These are phyloP conservation scores for Galerina sulciceps DNA, from an alignment of 768 basidiomycete genomes.

Conservation along the genomic window DNA sequence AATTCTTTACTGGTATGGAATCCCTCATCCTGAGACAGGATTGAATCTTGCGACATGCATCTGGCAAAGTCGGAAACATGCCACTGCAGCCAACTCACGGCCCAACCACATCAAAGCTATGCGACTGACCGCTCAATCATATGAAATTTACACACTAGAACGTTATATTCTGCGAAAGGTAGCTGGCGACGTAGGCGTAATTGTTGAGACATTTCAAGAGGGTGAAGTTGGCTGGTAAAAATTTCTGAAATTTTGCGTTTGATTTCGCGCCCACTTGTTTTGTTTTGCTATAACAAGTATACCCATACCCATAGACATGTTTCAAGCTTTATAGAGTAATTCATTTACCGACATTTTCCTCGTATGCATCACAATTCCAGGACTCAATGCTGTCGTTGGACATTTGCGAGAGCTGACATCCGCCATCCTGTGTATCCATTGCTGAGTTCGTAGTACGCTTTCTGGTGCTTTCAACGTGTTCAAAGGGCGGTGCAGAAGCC, in stretches of 20 bases:
- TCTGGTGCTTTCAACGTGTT: not conserved
- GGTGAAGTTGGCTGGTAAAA: conserved; percentile 75
- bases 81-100: conserved; percentile 76
- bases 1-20: conserved; percentile 94
- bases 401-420: conserved; percentile 13
- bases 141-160: conserved; percentile 80
- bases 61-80: conserved; percentile 89
- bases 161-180: conserved; percentile 74
- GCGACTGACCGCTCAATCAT: conserved; percentile 75
- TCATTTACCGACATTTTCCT: not conserved
- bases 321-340: conserved; percentile 4
- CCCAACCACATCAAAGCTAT: conserved; percentile 86
- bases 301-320: not conserved
- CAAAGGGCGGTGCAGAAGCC: not conserved
- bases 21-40: conserved; percentile 74
- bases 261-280: conserved; percentile 14
- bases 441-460: not conserved
- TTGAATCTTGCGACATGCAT: conserved; percentile 95
- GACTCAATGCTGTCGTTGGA: conserved; percentile 45
- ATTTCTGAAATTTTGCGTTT: not conserved
- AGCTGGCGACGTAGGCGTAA: conserved; percentile 58
- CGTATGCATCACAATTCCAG: conserved; percentile 25
- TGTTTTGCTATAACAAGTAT: conserved; percentile 5
- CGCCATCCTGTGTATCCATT: not conserved
- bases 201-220: conserved; percentile 61